Evolutionary conservation across 2,329 filamentous ascomycete species (phyloP), one percentile per base, ranked within the genome.

Genomic region (Hymenoscyphus albidus): DNA sequence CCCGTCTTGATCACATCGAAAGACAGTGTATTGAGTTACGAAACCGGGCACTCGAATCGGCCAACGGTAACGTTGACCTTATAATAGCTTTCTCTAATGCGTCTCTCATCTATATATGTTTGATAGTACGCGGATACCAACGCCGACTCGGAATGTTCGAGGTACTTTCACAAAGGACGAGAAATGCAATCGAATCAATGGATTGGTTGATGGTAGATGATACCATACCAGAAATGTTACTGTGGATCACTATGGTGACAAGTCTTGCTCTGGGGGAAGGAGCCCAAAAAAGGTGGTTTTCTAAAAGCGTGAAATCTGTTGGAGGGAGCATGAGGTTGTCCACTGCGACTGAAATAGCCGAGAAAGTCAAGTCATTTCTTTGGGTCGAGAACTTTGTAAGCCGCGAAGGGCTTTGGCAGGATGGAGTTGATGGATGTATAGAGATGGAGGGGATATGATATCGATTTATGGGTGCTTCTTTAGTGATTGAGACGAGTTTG

Each of bases 81-180:
- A 27, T 59, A 7, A 27, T 59, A 32, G 57, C 57, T 7, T 59
- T 59, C 38, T 38, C 35, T 13, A 40, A 59, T 35, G 57, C 57
- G 9, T 38, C 57, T 9, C 57, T 59, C 5, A 59, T 59, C 16
- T 59, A 59, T 14, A 40, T 59, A 13, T 59, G 32, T 42, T 35
- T 59, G 5, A 39, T 59, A 38, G 16, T 42, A 7, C 31, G 57
- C 12, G 32, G 57, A 18, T 59, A 22, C 18, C 32, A 40, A 59
- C 57, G 57, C 6, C 16, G 57, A 18, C 38, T 59, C 13, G 38
- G n/a, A 35, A 59, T 59, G 38, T 59, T 59, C 18, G 6, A 59
- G 13, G 38, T 40, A 14, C 57, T 59, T 22, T 7, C 57, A 18
- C 38, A 39, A 40, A 38, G 57, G 22, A 59, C 38, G 6, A 38